These are phyloP conservation scores for Xylaria sp. DNA, from an alignment of 2,329 filamentous ascomycete species.

Conservation along the genomic window DNA sequence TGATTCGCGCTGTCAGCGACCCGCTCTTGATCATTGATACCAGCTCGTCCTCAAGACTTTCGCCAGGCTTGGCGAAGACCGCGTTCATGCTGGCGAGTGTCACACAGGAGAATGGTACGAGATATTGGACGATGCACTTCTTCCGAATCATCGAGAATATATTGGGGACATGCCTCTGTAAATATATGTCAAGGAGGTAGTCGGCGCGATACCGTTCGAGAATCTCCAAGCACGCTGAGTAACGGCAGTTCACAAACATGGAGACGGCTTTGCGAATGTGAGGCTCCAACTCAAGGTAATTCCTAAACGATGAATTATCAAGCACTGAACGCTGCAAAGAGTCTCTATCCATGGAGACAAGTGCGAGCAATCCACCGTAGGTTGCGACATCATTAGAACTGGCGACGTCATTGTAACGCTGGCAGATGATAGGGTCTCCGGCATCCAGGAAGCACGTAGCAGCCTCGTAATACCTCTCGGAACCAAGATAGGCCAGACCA, in stretches of 20 bases:
- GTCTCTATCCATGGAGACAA: constrained; percentile 84
- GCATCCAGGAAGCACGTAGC: constrained; percentile 73
- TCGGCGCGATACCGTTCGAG: constrained; percentile 82
- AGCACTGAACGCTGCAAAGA: constrained; percentile 78
- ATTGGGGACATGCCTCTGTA: constrained; percentile 72
- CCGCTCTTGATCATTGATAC: constrained; percentile 76
- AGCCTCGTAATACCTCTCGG: constrained; percentile 62
- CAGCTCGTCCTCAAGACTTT: constrained; percentile 75
- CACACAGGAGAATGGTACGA: constrained; percentile 87
- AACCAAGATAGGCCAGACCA: constrained; percentile 56
- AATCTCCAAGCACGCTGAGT: constrained; percentile 81
- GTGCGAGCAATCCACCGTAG: constrained; percentile 87
- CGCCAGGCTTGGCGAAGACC: constrained; percentile 71
- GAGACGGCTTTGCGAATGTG: constrained; percentile 91
- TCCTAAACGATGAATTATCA: constrained; percentile 80
- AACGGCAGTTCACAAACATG: constrained; percentile 89
- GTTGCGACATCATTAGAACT: constrained; percentile 88
- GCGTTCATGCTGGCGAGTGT: constrained; percentile 78
- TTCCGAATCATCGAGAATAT: constrained; percentile 79
- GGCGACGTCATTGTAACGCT: constrained; percentile 72
- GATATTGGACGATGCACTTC: constrained; percentile 94
- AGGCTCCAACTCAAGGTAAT: constrained; percentile 89
- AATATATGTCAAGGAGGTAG: constrained; percentile 87
- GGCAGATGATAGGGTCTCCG: constrained; percentile 56
- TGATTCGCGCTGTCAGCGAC: constrained; percentile 78